Evolutionary conservation across 768 basidiomycete genomes (phyloP).

Genomic region (Mycena haematopus): DNA sequence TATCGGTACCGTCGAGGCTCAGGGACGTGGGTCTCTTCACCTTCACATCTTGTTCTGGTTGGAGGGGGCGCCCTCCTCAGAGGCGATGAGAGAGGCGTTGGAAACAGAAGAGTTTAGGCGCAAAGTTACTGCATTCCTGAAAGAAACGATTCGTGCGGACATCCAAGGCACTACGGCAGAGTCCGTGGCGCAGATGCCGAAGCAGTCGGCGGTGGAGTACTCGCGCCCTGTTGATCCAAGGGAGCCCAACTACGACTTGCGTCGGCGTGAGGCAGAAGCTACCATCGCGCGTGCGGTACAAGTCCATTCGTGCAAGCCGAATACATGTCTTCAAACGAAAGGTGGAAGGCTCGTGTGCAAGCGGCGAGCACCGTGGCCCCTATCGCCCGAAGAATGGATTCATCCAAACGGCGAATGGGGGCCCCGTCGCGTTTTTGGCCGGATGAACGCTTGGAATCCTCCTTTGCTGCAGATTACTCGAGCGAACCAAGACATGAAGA

Average conservation of each 20-base stretch:
- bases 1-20: conserved; percentile 41
- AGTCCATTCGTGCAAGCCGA: conserved; percentile 39
- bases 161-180: conserved; percentile 36
- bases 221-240: conserved; percentile 42
- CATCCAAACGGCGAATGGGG: conserved; percentile 38
- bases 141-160: conserved; percentile 41
- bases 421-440: conserved; percentile 26
- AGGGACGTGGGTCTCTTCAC: conserved; percentile 46
- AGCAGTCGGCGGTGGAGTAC: conserved; percentile 38
- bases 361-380: conserved; percentile 37
- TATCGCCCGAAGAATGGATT: conserved; percentile 33
- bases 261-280: conserved; percentile 25
- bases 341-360: conserved; percentile 39
- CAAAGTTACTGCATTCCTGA: conserved; percentile 37
- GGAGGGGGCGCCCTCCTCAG: conserved; percentile 34
- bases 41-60: conserved; percentile 45
- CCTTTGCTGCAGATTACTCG: conserved; percentile 29
- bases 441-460: conserved; percentile 40
- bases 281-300: conserved; percentile 38
- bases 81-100: conserved; percentile 36
- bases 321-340: conserved; percentile 26
- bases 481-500: conserved; percentile 48
- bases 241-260: conserved; percentile 15
- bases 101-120: conserved; percentile 37
- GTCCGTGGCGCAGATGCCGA: conserved; percentile 32